Evolutionary conservation across 2,329 filamentous ascomycete species (phyloP), one percentile per base, ranked within the genome.

Genomic region (Penicillium sp.): DNA sequence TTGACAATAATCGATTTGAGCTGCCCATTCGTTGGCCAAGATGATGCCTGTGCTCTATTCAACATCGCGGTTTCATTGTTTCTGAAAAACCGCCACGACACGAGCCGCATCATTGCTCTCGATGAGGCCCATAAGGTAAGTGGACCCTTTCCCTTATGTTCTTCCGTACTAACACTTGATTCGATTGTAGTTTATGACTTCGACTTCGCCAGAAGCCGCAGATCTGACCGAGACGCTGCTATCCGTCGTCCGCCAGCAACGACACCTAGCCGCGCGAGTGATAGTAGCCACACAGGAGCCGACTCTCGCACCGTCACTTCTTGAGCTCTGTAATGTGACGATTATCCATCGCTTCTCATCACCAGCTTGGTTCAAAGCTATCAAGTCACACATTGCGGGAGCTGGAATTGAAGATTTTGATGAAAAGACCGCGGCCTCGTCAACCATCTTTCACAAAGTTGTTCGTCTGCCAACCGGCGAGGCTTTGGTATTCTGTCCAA

Each of bases 1-100:
- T n/a, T 55, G 25, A 88, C 84, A 0, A 87, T 90, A 46, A 75
- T 91, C 6, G 89, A 94, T 63, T 75, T 94, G 0, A 89, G 84
- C 0, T 90, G 88, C 66, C 86, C 88, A 0, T 90, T 87, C 61
- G 77, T 91, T 5, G 86, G 86, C 0, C 70, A 84, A 0, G 82
- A 85, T 25, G 84, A 82, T 36, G 88, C 88, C 0, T 93, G 89
- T 64, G 78, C 83, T 0, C 74, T 93, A 0, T 93, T 93, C 71
- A 86, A 88, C 50, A 87, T 91, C 38, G 88, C 84, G 19, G 75
- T 93, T 1, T 79, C 79, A 2, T 73, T 89, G 0, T 90, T 90
- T 64, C 70, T 90, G 0, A 82, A 87, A 55, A 77, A 83, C 44
- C 71, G 78, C 0, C 61, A 69, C 0, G 69, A 68, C 0, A 65